Conservation (phyloP, 139 green algal species). For the Yamagishiella unicocca region DNA sequence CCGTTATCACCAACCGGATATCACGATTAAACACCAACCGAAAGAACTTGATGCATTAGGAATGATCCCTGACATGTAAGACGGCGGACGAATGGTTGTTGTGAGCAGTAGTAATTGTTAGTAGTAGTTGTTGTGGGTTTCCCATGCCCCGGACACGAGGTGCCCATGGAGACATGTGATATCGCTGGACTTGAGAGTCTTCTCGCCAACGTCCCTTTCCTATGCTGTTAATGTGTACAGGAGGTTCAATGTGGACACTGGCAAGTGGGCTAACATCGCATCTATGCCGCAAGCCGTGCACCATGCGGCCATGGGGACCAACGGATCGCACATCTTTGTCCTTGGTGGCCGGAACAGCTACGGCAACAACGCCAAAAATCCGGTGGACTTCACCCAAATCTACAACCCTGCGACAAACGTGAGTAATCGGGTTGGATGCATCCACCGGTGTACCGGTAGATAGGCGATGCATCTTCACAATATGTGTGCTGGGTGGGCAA, state of each 20-base stretch:
- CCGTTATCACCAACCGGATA: too few relatives aligned
- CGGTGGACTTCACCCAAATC: neutral
- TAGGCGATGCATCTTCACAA: too few relatives aligned
- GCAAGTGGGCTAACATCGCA: neutral
- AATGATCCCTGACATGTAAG: too few relatives aligned
- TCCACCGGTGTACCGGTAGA: too few relatives aligned
- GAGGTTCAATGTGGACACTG: neutral
- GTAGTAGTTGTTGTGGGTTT: too few relatives aligned
- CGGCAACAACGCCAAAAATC: neutral
- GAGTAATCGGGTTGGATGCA: neutral
- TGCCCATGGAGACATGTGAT: too few relatives aligned
- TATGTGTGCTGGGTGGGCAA: too few relatives aligned
- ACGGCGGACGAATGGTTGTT: too few relatives aligned
- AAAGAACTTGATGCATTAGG: too few relatives aligned
- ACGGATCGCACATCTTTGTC: neutral
- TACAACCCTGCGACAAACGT: neutral
- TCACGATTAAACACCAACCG: too few relatives aligned
- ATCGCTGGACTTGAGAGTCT: too few relatives aligned
- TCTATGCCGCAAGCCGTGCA: neutral
- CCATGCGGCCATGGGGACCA: neutral
- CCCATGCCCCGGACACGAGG: too few relatives aligned
- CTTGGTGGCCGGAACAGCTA: constrained; percentile 14
- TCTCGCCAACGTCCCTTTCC: neutral
- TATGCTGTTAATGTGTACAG: neutral
- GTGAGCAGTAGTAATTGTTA: neutral